Percentiles rank a stretch among this genome's conserved stretches.
Evolutionary conservation across 2,329 filamentous ascomycete genomes (phyloP).

Genomic region (Aspergillus caelatus): DNA sequence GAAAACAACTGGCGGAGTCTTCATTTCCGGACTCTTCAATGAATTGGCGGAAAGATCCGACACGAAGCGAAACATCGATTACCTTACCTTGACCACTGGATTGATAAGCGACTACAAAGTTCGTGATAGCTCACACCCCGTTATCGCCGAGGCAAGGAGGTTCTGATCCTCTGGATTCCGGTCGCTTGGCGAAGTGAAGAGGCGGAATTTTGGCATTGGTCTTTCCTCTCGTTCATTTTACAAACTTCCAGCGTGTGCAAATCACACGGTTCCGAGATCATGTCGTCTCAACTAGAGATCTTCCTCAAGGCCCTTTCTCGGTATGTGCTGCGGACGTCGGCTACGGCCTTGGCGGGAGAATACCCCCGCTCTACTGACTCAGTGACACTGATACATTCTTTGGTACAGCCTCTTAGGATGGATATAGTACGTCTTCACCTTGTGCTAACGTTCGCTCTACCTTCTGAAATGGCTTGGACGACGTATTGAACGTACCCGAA

Average conservation of each 20-base stretch:
- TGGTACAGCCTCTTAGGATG: constrained; percentile 67
- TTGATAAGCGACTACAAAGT: not conserved
- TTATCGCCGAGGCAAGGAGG: not conserved
- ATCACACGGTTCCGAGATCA: constrained; percentile 11
- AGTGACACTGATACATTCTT: constrained; percentile 32
- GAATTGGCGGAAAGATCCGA: not conserved
- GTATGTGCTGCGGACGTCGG: constrained; percentile 30
- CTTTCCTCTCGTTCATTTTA: not conserved
- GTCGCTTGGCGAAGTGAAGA: not conserved
- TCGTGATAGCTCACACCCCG: not conserved
- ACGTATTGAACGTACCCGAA: not conserved
- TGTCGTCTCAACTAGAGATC: constrained; percentile 36
- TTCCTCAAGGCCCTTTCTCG: constrained; percentile 47
- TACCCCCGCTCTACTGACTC: not conserved
- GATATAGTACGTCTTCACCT: constrained; percentile 60
- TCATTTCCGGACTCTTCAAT: not conserved
- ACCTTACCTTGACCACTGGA: not conserved
- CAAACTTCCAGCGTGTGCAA: not conserved
- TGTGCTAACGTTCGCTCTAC: not conserved
- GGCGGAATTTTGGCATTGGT: not conserved
- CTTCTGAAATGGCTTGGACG: not conserved
- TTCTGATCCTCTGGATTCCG: not conserved
- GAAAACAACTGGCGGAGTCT: not conserved
- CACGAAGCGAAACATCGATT: not conserved
- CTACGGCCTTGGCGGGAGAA: not conserved